A percentile compares a stretch with the other conserved stretches of the same genome.
These are phyloP conservation scores for Nakaseomyces kungkrabaensis DNA, from an alignment of 1,139 yeast species.

Conservation along the genomic window DNA sequence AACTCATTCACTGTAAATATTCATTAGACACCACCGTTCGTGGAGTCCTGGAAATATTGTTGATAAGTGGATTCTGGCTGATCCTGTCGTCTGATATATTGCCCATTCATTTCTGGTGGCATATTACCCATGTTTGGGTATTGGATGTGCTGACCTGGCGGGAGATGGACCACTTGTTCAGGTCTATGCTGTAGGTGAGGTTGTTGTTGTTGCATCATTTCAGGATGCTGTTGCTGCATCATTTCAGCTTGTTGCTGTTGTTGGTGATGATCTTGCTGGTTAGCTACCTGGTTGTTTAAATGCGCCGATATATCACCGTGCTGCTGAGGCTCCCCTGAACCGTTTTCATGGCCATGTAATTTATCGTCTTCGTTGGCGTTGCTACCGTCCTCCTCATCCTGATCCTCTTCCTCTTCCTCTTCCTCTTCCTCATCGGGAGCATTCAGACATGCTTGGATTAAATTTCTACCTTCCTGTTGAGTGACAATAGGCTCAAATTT, in stretches of 20 bases:
- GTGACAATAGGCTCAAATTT: slow-evolving; percentile 97
- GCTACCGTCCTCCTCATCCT: not conserved
- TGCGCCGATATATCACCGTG: not conserved
- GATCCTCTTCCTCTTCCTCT: slow-evolving; percentile 55
- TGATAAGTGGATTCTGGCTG: slow-evolving; percentile 1
- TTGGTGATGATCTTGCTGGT: not conserved
- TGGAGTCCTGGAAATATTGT: slow-evolving; percentile 1
- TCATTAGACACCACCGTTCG: not conserved
- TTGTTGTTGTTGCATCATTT: not conserved
- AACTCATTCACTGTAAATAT: no score
- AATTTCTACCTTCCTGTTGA: slow-evolving; percentile 90
- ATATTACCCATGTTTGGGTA: not conserved
- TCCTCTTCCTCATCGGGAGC: slow-evolving; percentile 59
- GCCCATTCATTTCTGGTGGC: not conserved
- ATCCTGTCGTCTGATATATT: not conserved
- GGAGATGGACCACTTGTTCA: not conserved
- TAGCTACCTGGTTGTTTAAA: not conserved
- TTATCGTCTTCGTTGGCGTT: not conserved
- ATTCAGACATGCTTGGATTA: slow-evolving; percentile 92
- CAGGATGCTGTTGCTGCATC: no score
- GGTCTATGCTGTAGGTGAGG: not conserved
- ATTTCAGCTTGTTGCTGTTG: not conserved
- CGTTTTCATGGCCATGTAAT: not conserved
- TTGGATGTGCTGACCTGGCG: not conserved
- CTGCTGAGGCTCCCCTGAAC: not conserved